A percentile compares a stretch with the other conserved stretches of the same genome.
These are phyloP conservation scores for Wickerhamomyces alni DNA, from an alignment of 805 yeast species.

Conservation along the genomic window DNA sequence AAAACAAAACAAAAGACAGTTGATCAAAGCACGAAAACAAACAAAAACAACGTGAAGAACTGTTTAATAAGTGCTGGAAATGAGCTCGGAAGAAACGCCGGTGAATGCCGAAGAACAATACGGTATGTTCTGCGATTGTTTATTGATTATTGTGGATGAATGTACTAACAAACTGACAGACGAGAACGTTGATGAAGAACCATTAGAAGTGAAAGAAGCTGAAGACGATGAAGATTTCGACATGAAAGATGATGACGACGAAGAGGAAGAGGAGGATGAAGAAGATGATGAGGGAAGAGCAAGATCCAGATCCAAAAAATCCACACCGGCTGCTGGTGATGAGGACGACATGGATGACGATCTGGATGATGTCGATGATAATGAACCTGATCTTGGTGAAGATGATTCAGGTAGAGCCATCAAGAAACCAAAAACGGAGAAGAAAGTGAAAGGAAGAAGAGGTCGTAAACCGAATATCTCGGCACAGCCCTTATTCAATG, in stretches of 20 bases:
- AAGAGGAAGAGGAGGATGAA: background rate
- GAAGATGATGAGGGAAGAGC: constrained; percentile 17
- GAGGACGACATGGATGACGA: constrained; percentile 25
- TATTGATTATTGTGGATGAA: background rate
- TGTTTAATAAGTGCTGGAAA: too few relatives aligned
- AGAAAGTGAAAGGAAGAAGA: constrained; percentile 28
- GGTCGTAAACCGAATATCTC: constrained; percentile 33
- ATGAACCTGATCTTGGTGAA: constrained; percentile 11
- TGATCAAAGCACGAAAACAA: background rate
- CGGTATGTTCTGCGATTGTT: background rate
- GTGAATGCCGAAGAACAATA: background rate
- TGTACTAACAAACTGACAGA: background rate
- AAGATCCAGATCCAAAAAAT: constrained; percentile 22
- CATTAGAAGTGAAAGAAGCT: background rate
- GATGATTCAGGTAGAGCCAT: constrained; percentile 10
- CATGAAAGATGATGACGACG: background rate
- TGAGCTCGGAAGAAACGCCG: background rate
- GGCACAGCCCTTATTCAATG: constrained; percentile 43
- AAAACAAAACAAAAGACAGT: background rate
- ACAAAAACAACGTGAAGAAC: background rate
- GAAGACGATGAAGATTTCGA: background rate
- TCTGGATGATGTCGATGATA: constrained; percentile 22
- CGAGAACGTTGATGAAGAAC: constrained; percentile 3
- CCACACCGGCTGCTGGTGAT: constrained; percentile 3
- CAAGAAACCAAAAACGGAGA: constrained; percentile 6